Base-by-base conservation (phyloP, 2,329 filamentous ascomycete species). In the Fusarium domesticum region DNA sequence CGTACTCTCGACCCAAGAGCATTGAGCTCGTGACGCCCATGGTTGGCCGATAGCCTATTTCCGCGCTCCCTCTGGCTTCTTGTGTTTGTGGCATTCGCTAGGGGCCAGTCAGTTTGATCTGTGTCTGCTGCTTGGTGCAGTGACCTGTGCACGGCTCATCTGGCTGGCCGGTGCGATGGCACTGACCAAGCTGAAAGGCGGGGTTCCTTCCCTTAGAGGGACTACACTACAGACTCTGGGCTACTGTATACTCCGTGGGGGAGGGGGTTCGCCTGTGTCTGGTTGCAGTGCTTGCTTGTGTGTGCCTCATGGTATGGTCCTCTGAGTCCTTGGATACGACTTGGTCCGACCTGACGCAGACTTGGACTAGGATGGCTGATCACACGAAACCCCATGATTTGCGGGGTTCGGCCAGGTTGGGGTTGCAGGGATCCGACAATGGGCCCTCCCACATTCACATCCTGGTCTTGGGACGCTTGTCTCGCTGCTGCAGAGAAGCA, bases 1-100 rank as follows among this genome's bases (percentile, higher is more conserved):
- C 70, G 31, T 80, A 80, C 63, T 71, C 77, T 53, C 71, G 80
- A 36, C 78, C 79, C 25, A 81, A 76, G 65, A 83, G 79, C 66
- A 80, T 83, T 56, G 80, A 84, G 65, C 70, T 84, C 17, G 78
- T 84, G 35, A 82, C 80, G 39, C 80, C 81, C 25, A 74, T 81
- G 64, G 61, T 78, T 53, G 70, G 75, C 40, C 72, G 75, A 55
- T 81, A 55, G 43, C 42, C 33, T 23, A 31, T 32, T 33, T 23
- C 32, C 43, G 39, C 42, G 40, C 19, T 40, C 33, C 33, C 18
- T 12, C 17, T 20, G 16, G 23, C 14, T 12, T 12, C 14, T 12
- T 12, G 14, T 28, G 23, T 28, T 28, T 3, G 23, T 8, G 8
- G 14, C 23, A 28, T 28, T 40, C 32, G 38, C 36, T 18, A 20